Evolutionary conservation across 805 yeast species (phyloP).

Genomic region (Kluyveromyces aestuarii): DNA sequence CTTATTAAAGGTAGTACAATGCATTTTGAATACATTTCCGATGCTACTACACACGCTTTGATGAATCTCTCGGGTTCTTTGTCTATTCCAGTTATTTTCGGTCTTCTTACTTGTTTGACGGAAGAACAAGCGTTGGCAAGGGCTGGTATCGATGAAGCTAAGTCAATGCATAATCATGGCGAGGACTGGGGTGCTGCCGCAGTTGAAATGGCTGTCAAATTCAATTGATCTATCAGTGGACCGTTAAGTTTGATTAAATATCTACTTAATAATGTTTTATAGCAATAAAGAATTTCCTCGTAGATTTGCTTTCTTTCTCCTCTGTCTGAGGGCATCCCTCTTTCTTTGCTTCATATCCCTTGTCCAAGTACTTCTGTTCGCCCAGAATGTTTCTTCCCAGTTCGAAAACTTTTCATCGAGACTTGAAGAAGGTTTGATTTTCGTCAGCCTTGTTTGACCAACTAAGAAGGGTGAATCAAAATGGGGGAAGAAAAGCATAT

Average conservation of each 20-base stretch:
- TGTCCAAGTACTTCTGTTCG: conserved; percentile 70
- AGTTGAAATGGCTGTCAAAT: conserved; percentile 77
- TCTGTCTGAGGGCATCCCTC: conserved; percentile 59
- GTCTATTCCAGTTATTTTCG: conserved; percentile 79
- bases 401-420: conserved; percentile 30
- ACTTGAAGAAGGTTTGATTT: conserved; percentile 26
- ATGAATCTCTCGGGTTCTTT: conserved; percentile 71
- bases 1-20: conserved; percentile 93
- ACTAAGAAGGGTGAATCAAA: conserved; percentile 76
- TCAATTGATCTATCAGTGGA: conserved; percentile 18
- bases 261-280: neutral
- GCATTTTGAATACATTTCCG: conserved; percentile 98
- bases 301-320: conserved; percentile 34
- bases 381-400: conserved; percentile 78
- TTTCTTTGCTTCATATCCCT: conserved; percentile 65
- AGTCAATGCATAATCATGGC: conserved; percentile 83
- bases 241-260: neutral
- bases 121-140: conserved; percentile 90
- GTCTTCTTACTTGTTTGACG: conserved; percentile 85
- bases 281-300: neutral
- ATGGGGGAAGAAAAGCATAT: conserved; percentile 74
- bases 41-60: conserved; percentile 72
- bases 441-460: conserved; percentile 73
- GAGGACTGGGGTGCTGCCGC: conserved; percentile 99
- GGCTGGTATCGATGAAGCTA: conserved; percentile 72